Percentiles rank a stretch among this genome's conserved stretches.
These are phyloP conservation scores for Cryptomeria japonica DNA, from an alignment of 75 land plant genomes.

Conservation along the genomic window DNA sequence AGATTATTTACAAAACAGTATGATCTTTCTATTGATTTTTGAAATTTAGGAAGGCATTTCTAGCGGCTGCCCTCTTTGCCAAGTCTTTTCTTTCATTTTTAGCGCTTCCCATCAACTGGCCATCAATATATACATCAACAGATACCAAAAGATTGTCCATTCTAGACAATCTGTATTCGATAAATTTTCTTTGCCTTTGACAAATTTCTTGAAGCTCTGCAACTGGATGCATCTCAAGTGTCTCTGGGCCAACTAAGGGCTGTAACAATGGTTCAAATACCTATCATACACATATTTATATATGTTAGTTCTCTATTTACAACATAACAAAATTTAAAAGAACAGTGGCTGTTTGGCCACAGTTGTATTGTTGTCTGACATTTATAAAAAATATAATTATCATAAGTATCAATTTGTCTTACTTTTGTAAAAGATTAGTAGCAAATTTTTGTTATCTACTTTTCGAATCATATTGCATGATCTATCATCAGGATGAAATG, in stretches of 20 bases:
- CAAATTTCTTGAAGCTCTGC: slow-evolving; percentile 26
- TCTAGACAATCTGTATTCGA: neutral
- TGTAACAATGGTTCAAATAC: slow-evolving; percentile 29
- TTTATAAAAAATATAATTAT: too few species aligned
- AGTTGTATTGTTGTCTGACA: too few species aligned
- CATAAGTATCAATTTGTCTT: too few species aligned
- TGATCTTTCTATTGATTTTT: too few species aligned
- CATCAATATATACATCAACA: neutral
- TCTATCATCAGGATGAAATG: too few species aligned
- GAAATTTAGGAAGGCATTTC: too few species aligned
- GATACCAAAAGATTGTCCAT: neutral
- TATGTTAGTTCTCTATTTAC: too few species aligned
- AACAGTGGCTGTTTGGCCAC: neutral
- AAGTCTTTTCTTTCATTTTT: neutral
- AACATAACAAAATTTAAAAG: neutral
- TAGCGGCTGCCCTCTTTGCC: too few species aligned
- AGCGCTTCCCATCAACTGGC: neutral
- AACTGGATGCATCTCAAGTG: slow-evolving; percentile 28
- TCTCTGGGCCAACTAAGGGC: slow-evolving; percentile 32
- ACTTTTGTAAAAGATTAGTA: too few species aligned
- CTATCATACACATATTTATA: slow-evolving; percentile 4
- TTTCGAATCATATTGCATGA: too few species aligned
- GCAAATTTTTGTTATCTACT: too few species aligned
- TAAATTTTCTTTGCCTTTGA: neutral
- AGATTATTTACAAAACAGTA: too few species aligned